Percentiles rank a stretch among this genome's conserved stretches.
These are phyloP conservation scores for Eragrostis nindensis DNA, from an alignment of 176 grass and related monocot species.

Conservation along the genomic window DNA sequence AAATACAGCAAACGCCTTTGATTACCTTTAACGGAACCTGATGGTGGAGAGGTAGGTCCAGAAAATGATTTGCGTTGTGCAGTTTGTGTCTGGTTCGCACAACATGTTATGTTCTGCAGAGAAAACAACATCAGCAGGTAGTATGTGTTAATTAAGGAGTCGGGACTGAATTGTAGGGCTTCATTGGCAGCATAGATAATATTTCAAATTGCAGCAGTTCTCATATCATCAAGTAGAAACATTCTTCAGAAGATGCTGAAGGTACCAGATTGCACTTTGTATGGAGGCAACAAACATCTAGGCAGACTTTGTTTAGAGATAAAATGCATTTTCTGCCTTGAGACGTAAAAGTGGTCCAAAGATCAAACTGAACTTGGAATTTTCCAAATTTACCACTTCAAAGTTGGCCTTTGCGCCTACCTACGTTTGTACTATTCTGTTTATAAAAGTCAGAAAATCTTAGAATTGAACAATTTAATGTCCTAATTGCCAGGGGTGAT, in stretches of 20 bases:
- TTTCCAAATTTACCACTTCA: background rate
- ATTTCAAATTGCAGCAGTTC: background rate
- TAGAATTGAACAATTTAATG: background rate
- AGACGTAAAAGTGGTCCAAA: background rate
- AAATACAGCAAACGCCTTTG: background rate
- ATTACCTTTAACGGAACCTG: slow-evolving; percentile 65
- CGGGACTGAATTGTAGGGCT: background rate
- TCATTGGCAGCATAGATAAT: background rate
- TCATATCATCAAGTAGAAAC: background rate
- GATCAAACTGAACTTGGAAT: background rate
- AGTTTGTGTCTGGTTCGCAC: slow-evolving; percentile 62
- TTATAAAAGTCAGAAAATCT: background rate
- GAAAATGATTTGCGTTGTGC: slow-evolving; percentile 52
- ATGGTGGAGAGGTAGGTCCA: slow-evolving; percentile 54
- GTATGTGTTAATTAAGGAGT: background rate
- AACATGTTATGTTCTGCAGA: slow-evolving; percentile 57
- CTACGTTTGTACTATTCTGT: background rate
- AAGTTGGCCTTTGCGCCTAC: background rate
- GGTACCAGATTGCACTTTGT: background rate
- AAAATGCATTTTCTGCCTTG: background rate
- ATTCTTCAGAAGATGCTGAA: background rate
- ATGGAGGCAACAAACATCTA: background rate
- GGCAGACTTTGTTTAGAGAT: background rate
- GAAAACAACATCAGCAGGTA: background rate
- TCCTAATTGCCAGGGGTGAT: background rate